These are phyloP conservation scores for Acorus calamus DNA, from an alignment of 106 monocot species.

Conservation along the genomic window DNA sequence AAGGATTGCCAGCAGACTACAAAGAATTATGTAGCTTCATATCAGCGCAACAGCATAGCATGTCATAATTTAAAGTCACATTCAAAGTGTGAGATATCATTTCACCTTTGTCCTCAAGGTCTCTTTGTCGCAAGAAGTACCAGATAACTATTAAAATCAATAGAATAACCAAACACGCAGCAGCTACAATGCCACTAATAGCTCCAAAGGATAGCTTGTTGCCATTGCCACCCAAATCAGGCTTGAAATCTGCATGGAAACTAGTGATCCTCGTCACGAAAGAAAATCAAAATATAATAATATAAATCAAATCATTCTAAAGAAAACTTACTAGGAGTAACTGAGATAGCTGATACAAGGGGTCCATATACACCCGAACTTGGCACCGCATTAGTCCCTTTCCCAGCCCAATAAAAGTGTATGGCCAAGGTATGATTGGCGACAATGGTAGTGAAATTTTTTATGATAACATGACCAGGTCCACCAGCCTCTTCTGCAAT, in stretches of 20 bases:
- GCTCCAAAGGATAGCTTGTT: slow-evolving; percentile 11
- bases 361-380: slow-evolving; percentile 9
- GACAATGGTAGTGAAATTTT: slow-evolving; percentile 4
- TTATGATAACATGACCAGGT: slow-evolving; percentile 1
- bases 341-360: slow-evolving; percentile 10
- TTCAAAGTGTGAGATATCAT: neutral
- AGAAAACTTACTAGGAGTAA: neutral
- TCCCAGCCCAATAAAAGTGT: slow-evolving; percentile 13
- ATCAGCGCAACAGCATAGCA: too few species aligned
- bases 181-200: slow-evolving; percentile 19
- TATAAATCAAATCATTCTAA: neutral
- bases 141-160: slow-evolving; percentile 7
- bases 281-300: too few species aligned
- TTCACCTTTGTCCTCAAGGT: slow-evolving; percentile 15
- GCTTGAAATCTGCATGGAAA: neutral
- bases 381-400: slow-evolving; percentile 9
- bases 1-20: too few species aligned
- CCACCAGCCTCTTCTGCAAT: slow-evolving; percentile 8
- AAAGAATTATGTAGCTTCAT: too few species aligned
- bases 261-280: too few species aligned
- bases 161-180: slow-evolving; percentile 3
- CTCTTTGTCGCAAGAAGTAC: slow-evolving; percentile 13
- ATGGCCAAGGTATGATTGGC: slow-evolving; percentile 6
- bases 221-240: slow-evolving; percentile 6
- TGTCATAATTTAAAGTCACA: too few species aligned